These are phyloP conservation scores for Penicillium sp. DNA, from an alignment of 2,329 filamentous ascomycete genomes.

Conservation along the genomic window DNA sequence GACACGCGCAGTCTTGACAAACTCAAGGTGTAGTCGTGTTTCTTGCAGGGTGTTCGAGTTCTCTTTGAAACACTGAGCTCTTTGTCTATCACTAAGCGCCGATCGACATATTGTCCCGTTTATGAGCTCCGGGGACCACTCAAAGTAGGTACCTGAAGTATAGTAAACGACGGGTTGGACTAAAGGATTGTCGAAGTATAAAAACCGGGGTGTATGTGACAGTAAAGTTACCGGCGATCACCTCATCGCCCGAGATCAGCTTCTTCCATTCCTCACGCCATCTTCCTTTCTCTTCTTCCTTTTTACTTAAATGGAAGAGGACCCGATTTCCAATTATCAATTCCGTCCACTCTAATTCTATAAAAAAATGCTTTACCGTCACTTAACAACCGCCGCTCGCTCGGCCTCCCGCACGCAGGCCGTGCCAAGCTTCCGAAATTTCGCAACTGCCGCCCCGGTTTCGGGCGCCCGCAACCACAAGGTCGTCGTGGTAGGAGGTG, in stretches of 20 bases:
- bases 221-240: constrained; percentile 15
- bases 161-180: background rate
- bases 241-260: constrained; percentile 13
- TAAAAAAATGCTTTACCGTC: constrained; percentile 28
- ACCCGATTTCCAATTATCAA: background rate
- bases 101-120: no score
- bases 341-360: background rate
- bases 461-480: constrained; percentile 54
- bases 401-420: constrained; percentile 13
- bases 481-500: constrained; percentile 67
- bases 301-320: background rate
- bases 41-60: no score
- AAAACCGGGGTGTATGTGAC: background rate
- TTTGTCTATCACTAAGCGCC: no score
- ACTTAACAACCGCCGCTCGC: constrained; percentile 24
- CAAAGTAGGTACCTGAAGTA: background rate
- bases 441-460: constrained; percentile 38
- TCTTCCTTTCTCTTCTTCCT: background rate
- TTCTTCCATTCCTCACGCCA: constrained; percentile 2
- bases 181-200: background rate
- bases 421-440: constrained; percentile 14
- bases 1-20: no score
- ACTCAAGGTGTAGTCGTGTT: no score
- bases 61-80: no score
- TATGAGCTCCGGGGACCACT: no score